Evolutionary conservation across 441 rosid genomes (phyloP).

Genomic region (Adansonia gregorii): DNA sequence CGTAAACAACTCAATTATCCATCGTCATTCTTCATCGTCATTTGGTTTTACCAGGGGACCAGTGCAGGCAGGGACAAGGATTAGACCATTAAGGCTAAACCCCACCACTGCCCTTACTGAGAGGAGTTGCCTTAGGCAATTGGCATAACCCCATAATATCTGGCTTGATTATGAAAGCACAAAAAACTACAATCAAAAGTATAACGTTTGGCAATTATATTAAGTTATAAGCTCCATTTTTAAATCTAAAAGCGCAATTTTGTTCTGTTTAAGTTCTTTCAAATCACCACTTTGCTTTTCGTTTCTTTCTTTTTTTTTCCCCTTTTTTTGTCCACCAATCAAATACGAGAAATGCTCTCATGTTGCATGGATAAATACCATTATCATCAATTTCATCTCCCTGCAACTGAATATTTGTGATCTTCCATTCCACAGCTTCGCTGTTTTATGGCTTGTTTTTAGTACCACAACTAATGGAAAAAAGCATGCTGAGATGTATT

Average conservation of each 20-base stretch:
- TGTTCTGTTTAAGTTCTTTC: constrained; percentile 22
- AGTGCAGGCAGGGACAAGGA: constrained; percentile 11
- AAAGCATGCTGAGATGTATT: neutral
- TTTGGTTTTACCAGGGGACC: constrained; percentile 19
- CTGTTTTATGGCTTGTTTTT: neutral
- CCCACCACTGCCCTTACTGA: constrained; percentile 17
- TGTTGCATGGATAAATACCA: neutral
- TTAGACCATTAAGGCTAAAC: constrained; percentile 6
- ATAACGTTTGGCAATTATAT: constrained; percentile 5
- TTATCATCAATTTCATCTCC: constrained; percentile 12
- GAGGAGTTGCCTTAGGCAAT: constrained; percentile 20
- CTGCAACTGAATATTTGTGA: neutral
- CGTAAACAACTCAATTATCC: constrained; percentile 5
- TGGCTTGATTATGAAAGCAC: constrained; percentile 22
- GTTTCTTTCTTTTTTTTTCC: neutral
- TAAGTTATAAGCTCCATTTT: constrained; percentile 6
- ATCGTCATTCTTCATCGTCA: neutral
- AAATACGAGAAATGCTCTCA: neutral
- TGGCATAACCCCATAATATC: constrained; percentile 14
- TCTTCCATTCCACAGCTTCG: neutral
- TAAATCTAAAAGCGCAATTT: constrained; percentile 11
- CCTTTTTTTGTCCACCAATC: neutral
- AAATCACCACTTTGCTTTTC: constrained; percentile 8
- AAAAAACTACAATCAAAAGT: neutral
- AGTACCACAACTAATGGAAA: neutral